Percentiles rank a stretch among this genome's conserved stretches.
Evolutionary conservation across 2,329 filamentous ascomycete species (phyloP).

Genomic region (Calycina marina): DNA sequence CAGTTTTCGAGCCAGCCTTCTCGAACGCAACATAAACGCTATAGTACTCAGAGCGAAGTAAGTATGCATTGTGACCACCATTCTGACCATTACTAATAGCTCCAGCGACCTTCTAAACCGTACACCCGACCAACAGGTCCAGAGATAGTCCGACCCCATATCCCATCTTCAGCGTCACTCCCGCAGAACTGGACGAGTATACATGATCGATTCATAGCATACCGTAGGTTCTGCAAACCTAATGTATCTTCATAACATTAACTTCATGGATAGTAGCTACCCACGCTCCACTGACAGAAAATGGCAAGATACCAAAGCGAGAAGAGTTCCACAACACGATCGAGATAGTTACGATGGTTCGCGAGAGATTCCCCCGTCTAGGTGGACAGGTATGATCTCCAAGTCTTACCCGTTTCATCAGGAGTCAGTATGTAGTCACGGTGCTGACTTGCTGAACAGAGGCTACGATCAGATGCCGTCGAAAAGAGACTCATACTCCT

Average conservation of each 20-base stretch:
- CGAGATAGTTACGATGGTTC: constrained; percentile 11
- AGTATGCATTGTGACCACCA: constrained; percentile 2
- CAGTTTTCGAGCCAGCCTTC: neutral
- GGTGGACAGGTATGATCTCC: constrained; percentile 9
- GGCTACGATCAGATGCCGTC: constrained; percentile 11
- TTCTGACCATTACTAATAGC: constrained; percentile 1
- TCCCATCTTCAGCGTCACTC: constrained; percentile 12
- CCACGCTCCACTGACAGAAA: constrained; percentile 14
- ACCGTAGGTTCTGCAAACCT: constrained; percentile 2
- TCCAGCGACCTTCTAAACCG: neutral
- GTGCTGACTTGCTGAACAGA: constrained; percentile 1
- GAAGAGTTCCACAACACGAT: constrained; percentile 11
- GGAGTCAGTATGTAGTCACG: too few species aligned
- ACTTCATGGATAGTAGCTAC: too few species aligned
- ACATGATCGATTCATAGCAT: constrained; percentile 18
- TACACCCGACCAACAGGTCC: constrained; percentile 8
- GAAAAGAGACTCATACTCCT: constrained; percentile 14
- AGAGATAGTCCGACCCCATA: constrained; percentile 6
- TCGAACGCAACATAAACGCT: neutral
- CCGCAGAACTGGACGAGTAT: constrained; percentile 12
- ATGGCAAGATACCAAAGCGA: constrained; percentile 8
- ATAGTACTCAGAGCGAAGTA: constrained; percentile 5
- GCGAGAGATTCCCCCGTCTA: constrained; percentile 13
- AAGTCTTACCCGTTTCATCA: too few species aligned
- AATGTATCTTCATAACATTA: too few species aligned